Evolutionary conservation across 2,329 filamentous ascomycete species (phyloP).

Genomic region (Beauveria asiatica): DNA sequence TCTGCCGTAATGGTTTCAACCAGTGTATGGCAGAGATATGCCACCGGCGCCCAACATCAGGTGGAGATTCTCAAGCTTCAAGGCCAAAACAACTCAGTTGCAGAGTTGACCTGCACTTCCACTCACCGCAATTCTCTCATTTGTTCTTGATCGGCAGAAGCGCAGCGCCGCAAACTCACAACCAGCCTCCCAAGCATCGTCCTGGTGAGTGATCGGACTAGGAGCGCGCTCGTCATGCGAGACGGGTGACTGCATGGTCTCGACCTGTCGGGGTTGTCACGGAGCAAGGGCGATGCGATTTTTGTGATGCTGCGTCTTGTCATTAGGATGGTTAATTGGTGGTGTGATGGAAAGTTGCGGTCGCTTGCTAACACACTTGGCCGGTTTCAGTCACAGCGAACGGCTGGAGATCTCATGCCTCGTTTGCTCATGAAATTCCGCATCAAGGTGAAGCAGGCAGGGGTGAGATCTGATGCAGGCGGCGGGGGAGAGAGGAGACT

Average conservation of each 20-base stretch:
- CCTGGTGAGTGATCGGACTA: not conserved
- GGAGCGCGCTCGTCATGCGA: not conserved
- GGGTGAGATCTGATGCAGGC: too few species aligned
- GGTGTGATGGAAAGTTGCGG: not conserved
- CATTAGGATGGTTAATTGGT: not conserved
- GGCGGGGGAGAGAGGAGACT: too few species aligned
- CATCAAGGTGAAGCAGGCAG: too few species aligned
- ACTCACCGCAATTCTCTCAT: not conserved
- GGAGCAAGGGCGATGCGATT: not conserved
- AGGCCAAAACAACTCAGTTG: not conserved
- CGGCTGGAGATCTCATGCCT: too few species aligned
- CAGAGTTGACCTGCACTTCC: not conserved
- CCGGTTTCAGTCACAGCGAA: too few species aligned
- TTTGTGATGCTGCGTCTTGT: not conserved
- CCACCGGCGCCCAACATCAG: not conserved
- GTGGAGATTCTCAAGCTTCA: not conserved
- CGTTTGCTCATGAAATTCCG: too few species aligned
- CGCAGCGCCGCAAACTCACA: too few species aligned
- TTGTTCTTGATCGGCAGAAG: not conserved
- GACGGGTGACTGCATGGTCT: not conserved
- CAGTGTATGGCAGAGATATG: too few species aligned
- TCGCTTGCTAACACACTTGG: not conserved
- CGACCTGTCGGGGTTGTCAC: not conserved
- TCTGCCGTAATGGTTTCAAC: too few species aligned
- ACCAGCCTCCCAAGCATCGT: too few species aligned